A percentile compares a stretch with the other conserved stretches of the same genome.
These are phyloP conservation scores for Macadamia tetraphylla DNA, from an alignment of 164 flowering plant genomes.

Conservation along the genomic window DNA sequence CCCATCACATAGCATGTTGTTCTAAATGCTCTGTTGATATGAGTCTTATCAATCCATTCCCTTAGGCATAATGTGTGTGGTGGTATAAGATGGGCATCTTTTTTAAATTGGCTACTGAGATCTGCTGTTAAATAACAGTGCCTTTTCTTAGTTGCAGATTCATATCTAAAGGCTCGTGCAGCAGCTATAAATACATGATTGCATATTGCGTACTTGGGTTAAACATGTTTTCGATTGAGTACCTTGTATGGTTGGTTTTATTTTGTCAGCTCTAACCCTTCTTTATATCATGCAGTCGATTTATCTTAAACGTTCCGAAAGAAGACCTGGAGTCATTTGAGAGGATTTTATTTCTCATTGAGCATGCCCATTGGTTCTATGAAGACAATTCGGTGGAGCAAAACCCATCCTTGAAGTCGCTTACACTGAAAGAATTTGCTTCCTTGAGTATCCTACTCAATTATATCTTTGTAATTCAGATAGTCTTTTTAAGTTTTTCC, in stretches of 20 bases:
- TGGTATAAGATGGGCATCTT: too few relatives aligned
- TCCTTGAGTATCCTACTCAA: constrained; percentile 76
- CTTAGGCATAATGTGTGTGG: too few relatives aligned
- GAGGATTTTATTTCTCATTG: constrained; percentile 93
- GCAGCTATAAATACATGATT: not conserved
- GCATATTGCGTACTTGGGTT: too few relatives aligned
- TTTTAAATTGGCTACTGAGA: too few relatives aligned
- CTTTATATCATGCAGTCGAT: constrained; percentile 58
- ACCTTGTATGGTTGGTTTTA: not conserved
- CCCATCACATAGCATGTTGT: too few relatives aligned
- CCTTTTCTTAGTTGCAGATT: too few relatives aligned
- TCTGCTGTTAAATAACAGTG: too few relatives aligned
- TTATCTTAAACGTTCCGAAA: constrained; percentile 90
- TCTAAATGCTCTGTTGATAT: too few relatives aligned
- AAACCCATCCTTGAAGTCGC: constrained; percentile 78
- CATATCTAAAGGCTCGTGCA: too few relatives aligned
- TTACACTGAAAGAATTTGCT: constrained; percentile 86
- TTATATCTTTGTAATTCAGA: not conserved
- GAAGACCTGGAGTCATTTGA: constrained; percentile 96
- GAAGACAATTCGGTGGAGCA: constrained; percentile 94
- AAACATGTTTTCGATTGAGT: too few relatives aligned
- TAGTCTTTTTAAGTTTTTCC: not conserved
- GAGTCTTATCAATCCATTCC: too few relatives aligned
- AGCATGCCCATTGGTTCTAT: constrained; percentile 97
- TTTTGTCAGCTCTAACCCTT: not conserved